Base-by-base conservation (phyloP, 768 basidiomycete species). In the Leccinum uliginosum region DNA sequence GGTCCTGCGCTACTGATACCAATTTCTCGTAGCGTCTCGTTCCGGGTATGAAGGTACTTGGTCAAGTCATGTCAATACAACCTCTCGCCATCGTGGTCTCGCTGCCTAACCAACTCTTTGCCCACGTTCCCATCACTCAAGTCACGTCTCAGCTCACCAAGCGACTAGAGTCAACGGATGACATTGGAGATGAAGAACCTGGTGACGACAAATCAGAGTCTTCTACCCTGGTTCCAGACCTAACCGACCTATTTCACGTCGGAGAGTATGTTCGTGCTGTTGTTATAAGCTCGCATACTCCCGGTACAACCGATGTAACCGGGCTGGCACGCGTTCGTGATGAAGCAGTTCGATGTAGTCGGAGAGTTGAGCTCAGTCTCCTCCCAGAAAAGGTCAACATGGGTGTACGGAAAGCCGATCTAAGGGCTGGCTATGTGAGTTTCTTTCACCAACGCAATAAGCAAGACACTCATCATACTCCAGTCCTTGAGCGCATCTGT, bases 41-140 rank as follows among this genome's bases (percentile, higher is more conserved):
- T 45, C 75, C 85, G 34, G 95, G 94, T 35, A 94, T 93, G 82
- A 93, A 86, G 67, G 80, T 98, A 21, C 76, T 98, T 34, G 87
- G 86, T n/a, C 89, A 93, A 74, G 81, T 99, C 51, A 80, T 91
- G 62, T 82, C 88, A 26, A 82, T 98, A 52, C 84, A 92, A 59
- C 91, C 95, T 11, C 84, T 99, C 34, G 89, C 92, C 46, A 80
- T 99, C 57, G 81, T 98, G 56, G 78, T 98, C 27, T 98, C 96
- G 17, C 79, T 99, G n/a, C 96, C 97, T 17, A 91, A 95, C 65
- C 95, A 98, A 73, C 84, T 99, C 38, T 82, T 91, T 62, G 97
- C 83, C 9, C 93, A 99, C 73, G 80, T 98, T 32, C 95, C 96
- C 23, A 92, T 99, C 61, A 98, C 95, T 40, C 87, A 94, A 71